A percentile compares a stretch with the other conserved stretches of the same genome.
Evolutionary conservation across 306 rosid species (phyloP).

Genomic region (Trifolium fragiferum): DNA sequence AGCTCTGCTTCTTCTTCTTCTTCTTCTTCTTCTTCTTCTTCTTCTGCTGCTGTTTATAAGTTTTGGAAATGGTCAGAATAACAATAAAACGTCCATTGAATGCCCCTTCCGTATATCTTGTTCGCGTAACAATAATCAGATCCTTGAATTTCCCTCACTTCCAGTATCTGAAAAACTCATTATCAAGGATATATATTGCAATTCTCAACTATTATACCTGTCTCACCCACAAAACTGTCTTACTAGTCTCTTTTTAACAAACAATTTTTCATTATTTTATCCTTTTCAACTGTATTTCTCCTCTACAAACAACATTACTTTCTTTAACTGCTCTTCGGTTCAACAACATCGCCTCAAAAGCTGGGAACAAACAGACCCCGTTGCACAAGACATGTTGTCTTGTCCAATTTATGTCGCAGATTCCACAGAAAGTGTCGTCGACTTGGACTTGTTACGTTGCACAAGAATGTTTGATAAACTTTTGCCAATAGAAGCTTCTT

Average conservation of each 20-base stretch:
- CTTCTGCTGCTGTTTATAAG: neutral
- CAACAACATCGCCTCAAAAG: neutral
- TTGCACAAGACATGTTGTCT: neutral
- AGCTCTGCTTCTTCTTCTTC: neutral
- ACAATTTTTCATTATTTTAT: slow-evolving; percentile 21
- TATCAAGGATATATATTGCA: neutral
- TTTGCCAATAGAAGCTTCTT: neutral
- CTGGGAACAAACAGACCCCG: neutral
- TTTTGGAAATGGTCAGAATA: neutral
- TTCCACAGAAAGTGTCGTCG: neutral
- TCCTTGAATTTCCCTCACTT: slow-evolving; percentile 9
- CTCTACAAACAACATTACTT: neutral
- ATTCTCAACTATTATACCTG: neutral
- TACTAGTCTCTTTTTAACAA: neutral
- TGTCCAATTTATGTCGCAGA: neutral
- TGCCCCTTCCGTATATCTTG: slow-evolving; percentile 14
- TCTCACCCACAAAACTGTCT: slow-evolving; percentile 23
- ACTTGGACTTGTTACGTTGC: neutral
- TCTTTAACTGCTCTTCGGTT: slow-evolving; percentile 13
- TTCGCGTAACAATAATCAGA: neutral
- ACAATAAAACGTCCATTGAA: neutral
- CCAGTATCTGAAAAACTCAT: neutral
- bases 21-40: no score
- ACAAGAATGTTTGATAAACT: neutral
- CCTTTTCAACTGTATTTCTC: neutral